Percentiles rank a stretch among this genome's conserved stretches.
phyloP scores from a whole-genome alignment of 352 stramenopile genomes.

The Phytophthora colocasiae region DNA sequence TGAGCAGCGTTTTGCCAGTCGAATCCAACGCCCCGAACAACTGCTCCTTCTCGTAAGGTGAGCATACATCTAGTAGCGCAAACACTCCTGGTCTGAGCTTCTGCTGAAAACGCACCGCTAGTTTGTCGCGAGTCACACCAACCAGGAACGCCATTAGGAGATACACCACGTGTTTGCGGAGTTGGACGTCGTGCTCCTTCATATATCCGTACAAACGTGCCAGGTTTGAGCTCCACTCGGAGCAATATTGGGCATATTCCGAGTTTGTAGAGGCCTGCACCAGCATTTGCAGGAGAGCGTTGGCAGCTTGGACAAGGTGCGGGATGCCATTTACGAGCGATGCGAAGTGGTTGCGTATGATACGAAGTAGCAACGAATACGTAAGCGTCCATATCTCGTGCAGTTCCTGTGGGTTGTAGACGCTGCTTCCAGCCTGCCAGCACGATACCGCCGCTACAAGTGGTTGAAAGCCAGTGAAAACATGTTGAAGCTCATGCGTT shows the following conservation, averaged over 20 bases:
- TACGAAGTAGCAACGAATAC: constrained; percentile 78
- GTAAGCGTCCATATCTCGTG: constrained; percentile 81
- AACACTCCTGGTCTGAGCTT: constrained; percentile 80
- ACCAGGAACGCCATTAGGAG: constrained; percentile 75
- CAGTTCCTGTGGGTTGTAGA: constrained; percentile 44
- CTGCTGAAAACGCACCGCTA: constrained; percentile 66
- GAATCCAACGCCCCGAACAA: constrained; percentile 83
- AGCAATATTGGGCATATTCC: constrained; percentile 32
- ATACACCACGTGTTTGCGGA: constrained; percentile 90
- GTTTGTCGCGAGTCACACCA: constrained; percentile 63
- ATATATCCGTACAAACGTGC: constrained; percentile 89
- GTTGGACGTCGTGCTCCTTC: constrained; percentile 76
- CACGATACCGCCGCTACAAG: constrained; percentile 42
- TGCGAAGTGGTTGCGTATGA: constrained; percentile 80
- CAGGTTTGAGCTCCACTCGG: constrained; percentile 86
- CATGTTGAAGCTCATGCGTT: constrained; percentile 68
- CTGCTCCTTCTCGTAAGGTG: constrained; percentile 86
- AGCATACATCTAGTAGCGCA: constrained; percentile 86
- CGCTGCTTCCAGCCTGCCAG: constrained; percentile 30
- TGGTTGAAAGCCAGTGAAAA: constrained; percentile 74
- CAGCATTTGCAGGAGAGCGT: constrained; percentile 74
- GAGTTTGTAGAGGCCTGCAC: constrained; percentile 36
- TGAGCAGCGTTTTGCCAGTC: constrained; percentile 86
- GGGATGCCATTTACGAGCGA: constrained; percentile 72
- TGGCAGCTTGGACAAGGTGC: constrained; percentile 72